phyloP scores from a whole-genome alignment of 306 rosid species.

The Potentilla sterilis region DNA sequence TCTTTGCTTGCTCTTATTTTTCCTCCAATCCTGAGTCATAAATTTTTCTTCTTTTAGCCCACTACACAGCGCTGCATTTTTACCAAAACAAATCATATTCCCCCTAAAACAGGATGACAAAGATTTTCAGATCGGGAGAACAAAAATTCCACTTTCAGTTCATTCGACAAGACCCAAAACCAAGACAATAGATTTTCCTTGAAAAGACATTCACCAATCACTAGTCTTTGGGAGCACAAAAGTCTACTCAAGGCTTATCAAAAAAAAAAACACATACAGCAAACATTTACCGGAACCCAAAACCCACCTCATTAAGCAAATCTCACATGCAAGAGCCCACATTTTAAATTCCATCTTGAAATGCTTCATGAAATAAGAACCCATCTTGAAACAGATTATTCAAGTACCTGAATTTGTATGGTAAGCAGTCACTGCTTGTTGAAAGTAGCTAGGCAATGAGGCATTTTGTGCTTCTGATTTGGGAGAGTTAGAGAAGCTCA shows the following conservation, averaged over 20 bases:
- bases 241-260: constrained; percentile 7
- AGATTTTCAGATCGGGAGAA: constrained; percentile 10
- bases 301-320: constrained; percentile 1
- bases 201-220: constrained; percentile 60
- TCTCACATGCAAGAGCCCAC: constrained; percentile 25
- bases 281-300: constrained; percentile 14
- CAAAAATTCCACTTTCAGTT: not conserved
- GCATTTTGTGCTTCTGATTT: constrained; percentile 53
- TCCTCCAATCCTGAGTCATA: constrained; percentile 13
- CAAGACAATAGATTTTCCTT: constrained; percentile 36
- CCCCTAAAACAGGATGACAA: constrained; percentile 35
- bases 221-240: constrained; percentile 22
- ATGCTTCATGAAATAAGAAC: not conserved
- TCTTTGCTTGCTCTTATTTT: constrained; percentile 23
- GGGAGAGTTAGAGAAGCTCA: constrained; percentile 67
- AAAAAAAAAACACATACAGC: not conserved
- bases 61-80: constrained; percentile 26
- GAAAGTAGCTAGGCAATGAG: constrained; percentile 31
- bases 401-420: constrained; percentile 57
- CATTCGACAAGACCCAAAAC: constrained; percentile 54
- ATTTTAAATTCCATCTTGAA: not conserved
- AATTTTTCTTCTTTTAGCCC: constrained; percentile 38
- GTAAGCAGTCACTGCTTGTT: constrained; percentile 36
- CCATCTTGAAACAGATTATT: not conserved
- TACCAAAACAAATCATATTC: constrained; percentile 21